phyloP scores from a whole-genome alignment of 164 flowering plant species.

The Vitis amurensis region DNA sequence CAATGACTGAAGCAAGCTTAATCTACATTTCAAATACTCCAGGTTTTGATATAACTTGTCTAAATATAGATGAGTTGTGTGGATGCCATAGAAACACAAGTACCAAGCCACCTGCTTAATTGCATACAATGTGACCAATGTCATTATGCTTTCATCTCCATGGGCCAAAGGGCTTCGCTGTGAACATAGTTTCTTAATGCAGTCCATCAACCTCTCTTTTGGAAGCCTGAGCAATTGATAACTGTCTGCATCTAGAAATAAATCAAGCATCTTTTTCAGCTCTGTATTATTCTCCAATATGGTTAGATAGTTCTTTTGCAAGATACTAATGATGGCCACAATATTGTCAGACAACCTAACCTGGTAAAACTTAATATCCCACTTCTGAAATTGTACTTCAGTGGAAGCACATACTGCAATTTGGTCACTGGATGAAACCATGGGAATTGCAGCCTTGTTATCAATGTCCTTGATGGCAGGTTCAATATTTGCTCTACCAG shows the following conservation, averaged over 20 bases:
- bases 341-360: conserved; percentile 42
- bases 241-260: conserved; percentile 21
- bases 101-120: conserved; percentile 59
- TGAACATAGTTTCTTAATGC: conserved; percentile 19
- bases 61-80: conserved; percentile 35
- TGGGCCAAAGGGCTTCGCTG: conserved; percentile 7
- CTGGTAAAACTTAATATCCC: conserved; percentile 35
- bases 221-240: conserved; percentile 35
- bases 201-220: conserved; percentile 40
- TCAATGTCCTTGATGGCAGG: conserved; percentile 17
- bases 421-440: conserved; percentile 18
- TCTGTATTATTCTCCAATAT: conserved; percentile 34
- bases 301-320: conserved; percentile 37
- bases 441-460: conserved; percentile 20
- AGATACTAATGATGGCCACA: conserved; percentile 28
- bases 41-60: conserved; percentile 35
- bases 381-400: conserved; percentile 17
- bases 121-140: conserved; percentile 39
- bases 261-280: conserved; percentile 15
- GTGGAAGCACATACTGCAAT: conserved; percentile 16
- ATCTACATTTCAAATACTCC: conserved; percentile 31
- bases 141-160: conserved; percentile 27
- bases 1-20: conserved; percentile 32
- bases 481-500: conserved; percentile 26
- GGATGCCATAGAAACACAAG: conserved; percentile 58